Conservation (phyloP, 2,329 filamentous ascomycete species). For the Dactylonectria macrodidyma region DNA sequence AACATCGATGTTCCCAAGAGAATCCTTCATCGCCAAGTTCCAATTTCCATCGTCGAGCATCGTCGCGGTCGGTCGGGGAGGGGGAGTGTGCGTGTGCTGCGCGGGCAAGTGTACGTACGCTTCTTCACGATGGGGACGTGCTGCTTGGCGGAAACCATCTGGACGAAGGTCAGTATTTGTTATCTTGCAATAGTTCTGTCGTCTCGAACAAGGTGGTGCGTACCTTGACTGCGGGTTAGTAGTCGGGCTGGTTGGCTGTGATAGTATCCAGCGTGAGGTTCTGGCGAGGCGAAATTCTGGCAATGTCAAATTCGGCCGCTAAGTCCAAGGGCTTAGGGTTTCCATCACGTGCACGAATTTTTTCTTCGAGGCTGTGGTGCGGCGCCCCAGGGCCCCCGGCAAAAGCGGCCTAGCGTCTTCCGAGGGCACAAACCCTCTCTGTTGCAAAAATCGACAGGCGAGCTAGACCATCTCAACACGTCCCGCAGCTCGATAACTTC, state of each 20-base stretch:
- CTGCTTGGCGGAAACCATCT: slow-evolving; percentile 99
- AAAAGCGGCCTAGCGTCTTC: slow-evolving; percentile 48
- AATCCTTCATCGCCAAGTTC: slow-evolving; percentile 14
- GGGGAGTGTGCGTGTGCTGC: slow-evolving; percentile 23
- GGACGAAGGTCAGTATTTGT: slow-evolving; percentile 50
- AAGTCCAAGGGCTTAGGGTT: slow-evolving; percentile 55
- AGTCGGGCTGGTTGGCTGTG: slow-evolving; percentile 53
- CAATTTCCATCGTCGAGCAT: slow-evolving; percentile 37
- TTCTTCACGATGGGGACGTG: slow-evolving; percentile 99
- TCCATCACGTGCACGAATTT: slow-evolving; percentile 48
- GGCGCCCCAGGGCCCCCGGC: slow-evolving; percentile 28
- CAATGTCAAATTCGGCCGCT: slow-evolving; percentile 49
- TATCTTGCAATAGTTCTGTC: slow-evolving; percentile 24
- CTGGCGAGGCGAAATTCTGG: slow-evolving; percentile 55
- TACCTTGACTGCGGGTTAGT: slow-evolving; percentile 61
- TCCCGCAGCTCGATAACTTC: slow-evolving; percentile 41
- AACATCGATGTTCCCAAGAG: slow-evolving; percentile 50
- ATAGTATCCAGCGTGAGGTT: slow-evolving; percentile 55
- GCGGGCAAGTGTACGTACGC: slow-evolving; percentile 78
- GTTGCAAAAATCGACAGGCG: slow-evolving; percentile 43
- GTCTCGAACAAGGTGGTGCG: slow-evolving; percentile 35
- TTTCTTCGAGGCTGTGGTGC: slow-evolving; percentile 11
- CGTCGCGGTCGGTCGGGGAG: slow-evolving; percentile 29
- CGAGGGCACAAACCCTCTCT: slow-evolving; percentile 54
- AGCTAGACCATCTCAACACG: slow-evolving; percentile 46